Evolutionary conservation across 768 basidiomycete genomes (phyloP).

Genomic region (Mycena capillaripes): DNA sequence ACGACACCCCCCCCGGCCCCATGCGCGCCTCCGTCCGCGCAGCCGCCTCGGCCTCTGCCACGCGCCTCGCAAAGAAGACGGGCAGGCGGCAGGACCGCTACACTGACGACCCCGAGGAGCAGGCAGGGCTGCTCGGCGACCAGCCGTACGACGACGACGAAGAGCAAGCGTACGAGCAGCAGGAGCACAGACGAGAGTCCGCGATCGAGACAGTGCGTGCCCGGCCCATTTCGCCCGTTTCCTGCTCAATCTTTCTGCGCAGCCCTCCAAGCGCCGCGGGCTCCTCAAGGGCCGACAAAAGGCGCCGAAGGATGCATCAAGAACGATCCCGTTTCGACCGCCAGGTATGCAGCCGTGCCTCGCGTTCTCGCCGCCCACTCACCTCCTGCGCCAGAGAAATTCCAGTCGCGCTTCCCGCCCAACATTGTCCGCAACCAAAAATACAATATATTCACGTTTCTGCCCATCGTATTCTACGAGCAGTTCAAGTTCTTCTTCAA

Average conservation of each 20-base stretch:
- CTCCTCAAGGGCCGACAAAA: conserved; percentile 45
- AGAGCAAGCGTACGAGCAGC: conserved; percentile 50
- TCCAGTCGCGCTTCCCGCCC: conserved; percentile 80
- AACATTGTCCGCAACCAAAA: conserved; percentile 98
- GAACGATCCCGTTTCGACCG: conserved; percentile 84
- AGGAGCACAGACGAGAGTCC: conserved; percentile 36
- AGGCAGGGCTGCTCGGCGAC: conserved; percentile 63
- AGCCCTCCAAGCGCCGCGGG: conserved; percentile 38
- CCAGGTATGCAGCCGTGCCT: conserved; percentile 58
- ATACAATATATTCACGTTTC: conserved; percentile 96
- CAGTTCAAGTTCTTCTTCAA: conserved; percentile 99
- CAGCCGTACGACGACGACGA: conserved; percentile 52
- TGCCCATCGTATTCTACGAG: conserved; percentile 97
- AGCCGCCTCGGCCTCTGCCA: conserved; percentile 47
- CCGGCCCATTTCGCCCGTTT: neutral
- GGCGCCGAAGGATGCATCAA: conserved; percentile 74
- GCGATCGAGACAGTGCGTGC: conserved; percentile 38
- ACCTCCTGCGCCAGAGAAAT: conserved; percentile 66
- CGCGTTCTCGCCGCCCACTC: neutral
- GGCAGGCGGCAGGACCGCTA: conserved; percentile 68
- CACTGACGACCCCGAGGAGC: conserved; percentile 75
- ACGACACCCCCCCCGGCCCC: conserved; percentile 36
- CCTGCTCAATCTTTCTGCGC: neutral
- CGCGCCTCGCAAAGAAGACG: conserved; percentile 50
- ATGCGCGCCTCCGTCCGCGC: conserved; percentile 52